Evolutionary conservation across 2,329 filamentous ascomycete species (phyloP).

Genomic region (Aurifilum marmelostoma): DNA sequence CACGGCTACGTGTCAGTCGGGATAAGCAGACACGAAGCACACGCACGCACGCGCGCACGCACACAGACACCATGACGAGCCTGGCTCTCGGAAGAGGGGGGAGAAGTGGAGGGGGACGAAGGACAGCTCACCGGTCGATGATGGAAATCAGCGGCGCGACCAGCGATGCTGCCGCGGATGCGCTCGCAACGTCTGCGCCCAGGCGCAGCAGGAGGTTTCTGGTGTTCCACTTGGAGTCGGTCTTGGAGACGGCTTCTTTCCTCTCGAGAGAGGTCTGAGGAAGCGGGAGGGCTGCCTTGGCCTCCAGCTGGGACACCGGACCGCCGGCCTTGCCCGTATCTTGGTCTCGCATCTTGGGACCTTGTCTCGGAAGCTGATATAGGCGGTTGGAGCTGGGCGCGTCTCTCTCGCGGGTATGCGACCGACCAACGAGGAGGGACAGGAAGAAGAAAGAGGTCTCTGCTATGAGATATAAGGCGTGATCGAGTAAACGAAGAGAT

Average conservation of each 20-base stretch:
- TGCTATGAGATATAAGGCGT: neutral
- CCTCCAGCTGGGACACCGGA: constrained; percentile 22
- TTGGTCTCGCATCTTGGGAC: constrained; percentile 21
- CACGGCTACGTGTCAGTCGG: neutral
- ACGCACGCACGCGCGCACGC: neutral
- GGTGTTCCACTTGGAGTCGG: constrained; percentile 67
- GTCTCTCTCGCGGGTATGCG: neutral
- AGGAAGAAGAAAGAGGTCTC: neutral
- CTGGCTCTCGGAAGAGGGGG: neutral
- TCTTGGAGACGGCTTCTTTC: constrained; percentile 9
- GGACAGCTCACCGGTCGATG: constrained; percentile 72
- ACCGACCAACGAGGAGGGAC: neutral
- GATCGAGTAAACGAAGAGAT: neutral
- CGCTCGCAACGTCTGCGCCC: constrained; percentile 69
- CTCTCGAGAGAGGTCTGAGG: constrained; percentile 15
- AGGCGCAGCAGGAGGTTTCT: constrained; percentile 69
- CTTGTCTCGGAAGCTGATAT: neutral
- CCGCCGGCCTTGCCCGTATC: constrained; percentile 21
- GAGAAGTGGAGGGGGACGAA: neutral
- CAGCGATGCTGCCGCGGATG: constrained; percentile 70
- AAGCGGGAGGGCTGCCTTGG: constrained; percentile 16
- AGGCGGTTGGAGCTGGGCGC: neutral
- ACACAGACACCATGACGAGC: neutral
- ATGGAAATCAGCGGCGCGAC: constrained; percentile 85
- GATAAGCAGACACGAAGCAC: too few relatives aligned